A percentile compares a stretch with the other conserved stretches of the same genome.
Conservation (phyloP, 169 alveolate species). For the Plasmodium berghei region DNA sequence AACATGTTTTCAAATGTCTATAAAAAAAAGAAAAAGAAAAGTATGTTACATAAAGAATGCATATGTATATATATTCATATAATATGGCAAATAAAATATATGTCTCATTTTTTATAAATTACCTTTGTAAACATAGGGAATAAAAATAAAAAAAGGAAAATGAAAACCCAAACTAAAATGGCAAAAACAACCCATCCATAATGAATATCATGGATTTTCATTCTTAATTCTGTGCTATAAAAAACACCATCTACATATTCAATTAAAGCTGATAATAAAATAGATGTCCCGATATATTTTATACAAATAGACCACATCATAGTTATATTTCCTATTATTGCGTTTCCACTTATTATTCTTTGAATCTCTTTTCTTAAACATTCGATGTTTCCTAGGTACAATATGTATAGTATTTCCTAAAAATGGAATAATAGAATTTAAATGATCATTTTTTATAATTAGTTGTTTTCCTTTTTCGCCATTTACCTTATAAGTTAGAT, state of each 20-base stretch:
- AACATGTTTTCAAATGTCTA: constrained; percentile 55
- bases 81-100: not conserved
- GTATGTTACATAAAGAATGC: not conserved
- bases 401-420: constrained; percentile 53
- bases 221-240: constrained; percentile 64
- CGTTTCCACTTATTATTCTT: constrained; percentile 79
- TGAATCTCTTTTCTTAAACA: constrained; percentile 74
- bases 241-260: constrained; percentile 83
- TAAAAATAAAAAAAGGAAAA: constrained; percentile 15
- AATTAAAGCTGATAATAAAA: constrained; percentile 81
- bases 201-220: constrained; percentile 65
- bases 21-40: not conserved
- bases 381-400: constrained; percentile 83
- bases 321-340: constrained; percentile 73
- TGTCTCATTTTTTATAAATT: not conserved
- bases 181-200: constrained; percentile 56
- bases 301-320: constrained; percentile 84
- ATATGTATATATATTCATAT: not conserved
- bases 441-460: not conserved
- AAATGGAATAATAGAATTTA: not conserved
- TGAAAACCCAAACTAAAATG: constrained; percentile 46
- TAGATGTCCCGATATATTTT: constrained; percentile 82
- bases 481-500: constrained; percentile 48
- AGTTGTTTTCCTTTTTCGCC: not conserved
- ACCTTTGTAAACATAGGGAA: constrained; percentile 50